Conservation (phyloP, 2,329 filamentous ascomycete species). For the Lachnellula suecica region DNA sequence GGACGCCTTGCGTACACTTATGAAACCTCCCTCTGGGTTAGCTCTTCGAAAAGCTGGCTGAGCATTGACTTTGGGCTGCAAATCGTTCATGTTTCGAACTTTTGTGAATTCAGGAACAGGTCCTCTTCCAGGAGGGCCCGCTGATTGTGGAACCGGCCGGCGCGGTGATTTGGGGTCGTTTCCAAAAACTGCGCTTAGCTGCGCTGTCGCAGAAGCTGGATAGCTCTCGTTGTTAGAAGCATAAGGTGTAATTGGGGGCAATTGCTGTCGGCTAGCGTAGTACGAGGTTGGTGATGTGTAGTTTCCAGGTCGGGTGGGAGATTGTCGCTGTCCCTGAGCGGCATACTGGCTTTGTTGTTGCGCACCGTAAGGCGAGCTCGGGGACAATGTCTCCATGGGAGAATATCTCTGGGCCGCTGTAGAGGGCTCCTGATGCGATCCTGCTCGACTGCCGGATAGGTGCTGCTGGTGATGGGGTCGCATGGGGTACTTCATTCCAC, state of each 20-base stretch:
- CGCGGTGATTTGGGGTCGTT: slow-evolving; percentile 59
- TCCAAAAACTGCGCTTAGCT: slow-evolving; percentile 66
- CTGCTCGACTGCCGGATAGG: slow-evolving; percentile 47
- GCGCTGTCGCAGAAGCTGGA: slow-evolving; percentile 65
- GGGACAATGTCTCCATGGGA: slow-evolving; percentile 87
- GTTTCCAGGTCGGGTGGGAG: slow-evolving; percentile 69
- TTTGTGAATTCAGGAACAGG: slow-evolving; percentile 87
- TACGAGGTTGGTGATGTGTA: slow-evolving; percentile 60
- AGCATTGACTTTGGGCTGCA: slow-evolving; percentile 78
- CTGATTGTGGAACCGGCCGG: slow-evolving; percentile 48
- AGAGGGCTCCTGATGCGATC: slow-evolving; percentile 74
- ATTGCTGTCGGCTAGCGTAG: slow-evolving; percentile 46
- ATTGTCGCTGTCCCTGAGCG: slow-evolving; percentile 63
- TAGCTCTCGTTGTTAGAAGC: slow-evolving; percentile 69
- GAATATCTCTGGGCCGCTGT: slow-evolving; percentile 89
- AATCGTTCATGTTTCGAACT: slow-evolving; percentile 68
- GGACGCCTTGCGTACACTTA: slow-evolving; percentile 67
- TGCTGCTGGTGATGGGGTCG: slow-evolving; percentile 77
- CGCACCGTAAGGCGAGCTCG: slow-evolving; percentile 73
- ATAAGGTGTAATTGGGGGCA: slow-evolving; percentile 73
- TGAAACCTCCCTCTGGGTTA: slow-evolving; percentile 95
- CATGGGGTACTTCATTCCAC: slow-evolving; percentile 81
- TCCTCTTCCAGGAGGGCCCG: slow-evolving; percentile 52
- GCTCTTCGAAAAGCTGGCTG: slow-evolving; percentile 92
- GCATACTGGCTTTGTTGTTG: slow-evolving; percentile 52